A percentile compares a stretch with the other conserved stretches of the same genome.
These are phyloP conservation scores for Boletus reticulatus DNA, from an alignment of 768 basidiomycete species.

Conservation along the genomic window DNA sequence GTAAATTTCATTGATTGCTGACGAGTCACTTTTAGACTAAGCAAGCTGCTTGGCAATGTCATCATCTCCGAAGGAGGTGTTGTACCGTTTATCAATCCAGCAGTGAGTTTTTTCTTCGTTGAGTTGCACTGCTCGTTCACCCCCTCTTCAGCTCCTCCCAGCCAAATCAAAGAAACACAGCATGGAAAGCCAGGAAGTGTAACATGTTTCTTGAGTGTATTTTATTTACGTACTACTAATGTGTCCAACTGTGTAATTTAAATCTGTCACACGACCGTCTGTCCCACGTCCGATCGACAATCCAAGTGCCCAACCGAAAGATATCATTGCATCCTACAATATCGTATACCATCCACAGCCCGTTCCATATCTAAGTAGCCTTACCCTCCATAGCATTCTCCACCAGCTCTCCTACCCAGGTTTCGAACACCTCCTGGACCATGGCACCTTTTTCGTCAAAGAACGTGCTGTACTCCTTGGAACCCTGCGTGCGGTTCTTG, in stretches of 20 bases:
- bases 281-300: too few relatives aligned
- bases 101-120: slow-evolving; percentile 29
- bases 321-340: slow-evolving; percentile 31
- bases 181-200: slow-evolving; percentile 33
- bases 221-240: slow-evolving; percentile 3
- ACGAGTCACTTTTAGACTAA: slow-evolving; percentile 44
- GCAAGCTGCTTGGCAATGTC: slow-evolving; percentile 72
- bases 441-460: slow-evolving; percentile 81
- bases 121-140: background rate
- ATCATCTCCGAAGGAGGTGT: slow-evolving; percentile 97
- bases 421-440: slow-evolving; percentile 72
- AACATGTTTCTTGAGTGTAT: slow-evolving; percentile 5
- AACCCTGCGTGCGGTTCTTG: slow-evolving; percentile 58
- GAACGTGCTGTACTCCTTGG: slow-evolving; percentile 64
- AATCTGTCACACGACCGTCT: too few relatives aligned
- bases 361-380: slow-evolving; percentile 33
- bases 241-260: background rate
- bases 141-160: slow-evolving; percentile 25
- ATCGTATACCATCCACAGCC: slow-evolving; percentile 15
- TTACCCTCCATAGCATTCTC: slow-evolving; percentile 73
- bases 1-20: background rate
- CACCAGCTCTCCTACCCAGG: slow-evolving; percentile 75
- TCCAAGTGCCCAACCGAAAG: slow-evolving; percentile 3
- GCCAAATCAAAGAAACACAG: slow-evolving; percentile 32
- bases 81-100: slow-evolving; percentile 75